Conservation (phyloP, 108 stramenopile genomes). For the Conticribra guillardii region DNA sequence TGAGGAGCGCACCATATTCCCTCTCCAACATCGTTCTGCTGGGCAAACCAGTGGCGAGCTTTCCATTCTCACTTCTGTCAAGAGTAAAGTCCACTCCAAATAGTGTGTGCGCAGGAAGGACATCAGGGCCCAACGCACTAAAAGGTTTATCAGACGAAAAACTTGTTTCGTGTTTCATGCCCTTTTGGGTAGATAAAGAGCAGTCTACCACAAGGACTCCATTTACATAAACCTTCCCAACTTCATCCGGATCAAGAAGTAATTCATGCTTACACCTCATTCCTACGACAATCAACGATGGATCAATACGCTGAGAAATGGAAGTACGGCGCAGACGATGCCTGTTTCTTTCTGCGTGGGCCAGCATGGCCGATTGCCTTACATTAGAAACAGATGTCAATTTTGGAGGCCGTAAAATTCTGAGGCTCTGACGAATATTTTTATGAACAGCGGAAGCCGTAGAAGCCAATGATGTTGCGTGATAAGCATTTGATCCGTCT, state of each 20-base stretch:
- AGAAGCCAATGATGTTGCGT: slow-evolving; percentile 1
- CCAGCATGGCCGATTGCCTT: slow-evolving; percentile 1
- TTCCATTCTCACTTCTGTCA: slow-evolving; percentile 43
- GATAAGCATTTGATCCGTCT: slow-evolving; percentile 11
- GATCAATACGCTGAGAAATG: slow-evolving; percentile 39
- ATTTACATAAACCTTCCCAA: slow-evolving; percentile 74
- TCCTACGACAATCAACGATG: slow-evolving; percentile 51
- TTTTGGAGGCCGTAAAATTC: slow-evolving; percentile 36
- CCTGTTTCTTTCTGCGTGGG: slow-evolving; percentile 16
- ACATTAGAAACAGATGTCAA: slow-evolving; percentile 17
- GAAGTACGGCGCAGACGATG: slow-evolving; percentile 30
- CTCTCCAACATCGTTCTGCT: slow-evolving; percentile 36
- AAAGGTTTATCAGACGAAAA: slow-evolving; percentile 32
- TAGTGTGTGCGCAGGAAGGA: slow-evolving; percentile 58
- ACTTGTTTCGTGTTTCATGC: not conserved
- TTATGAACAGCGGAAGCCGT: slow-evolving; percentile 34
- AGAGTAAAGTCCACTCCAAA: slow-evolving; percentile 82
- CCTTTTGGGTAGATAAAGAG: slow-evolving; percentile 7
- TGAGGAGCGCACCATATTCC: slow-evolving; percentile 42
- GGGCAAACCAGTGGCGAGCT: slow-evolving; percentile 55
- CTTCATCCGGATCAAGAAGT: slow-evolving; percentile 67
- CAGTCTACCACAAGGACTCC: slow-evolving; percentile 65
- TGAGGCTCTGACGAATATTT: slow-evolving; percentile 35
- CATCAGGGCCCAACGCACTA: slow-evolving; percentile 51
- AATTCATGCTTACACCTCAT: slow-evolving; percentile 68